phyloP scores from a whole-genome alignment of 1,139 yeast genomes.

The Groenewaldozyma auringiensis region DNA sequence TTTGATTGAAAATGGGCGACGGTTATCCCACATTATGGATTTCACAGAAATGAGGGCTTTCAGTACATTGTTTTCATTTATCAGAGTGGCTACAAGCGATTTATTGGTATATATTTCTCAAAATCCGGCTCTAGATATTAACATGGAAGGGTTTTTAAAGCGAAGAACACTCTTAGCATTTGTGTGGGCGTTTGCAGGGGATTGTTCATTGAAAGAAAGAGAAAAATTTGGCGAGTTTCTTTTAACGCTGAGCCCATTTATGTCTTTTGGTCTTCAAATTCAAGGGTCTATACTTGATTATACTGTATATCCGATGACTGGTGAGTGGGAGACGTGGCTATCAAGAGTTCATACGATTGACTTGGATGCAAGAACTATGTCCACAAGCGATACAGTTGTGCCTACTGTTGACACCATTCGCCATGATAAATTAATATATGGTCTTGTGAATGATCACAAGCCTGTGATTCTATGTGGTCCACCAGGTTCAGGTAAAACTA shows the following conservation, averaged over 20 bases:
- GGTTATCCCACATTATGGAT: slow-evolving; percentile 49
- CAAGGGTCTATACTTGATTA: slow-evolving; percentile 34
- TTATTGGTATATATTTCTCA: slow-evolving; percentile 18
- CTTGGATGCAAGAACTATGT: slow-evolving; percentile 57
- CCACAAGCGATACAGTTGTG: slow-evolving; percentile 56
- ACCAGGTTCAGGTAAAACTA: slow-evolving; percentile 96
- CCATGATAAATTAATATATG: slow-evolving; percentile 55
- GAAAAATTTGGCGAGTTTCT: slow-evolving; percentile 35
- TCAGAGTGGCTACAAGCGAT: slow-evolving; percentile 21
- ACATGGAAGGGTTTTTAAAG: neutral
- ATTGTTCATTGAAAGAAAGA: slow-evolving; percentile 38
- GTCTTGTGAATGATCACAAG: slow-evolving; percentile 49
- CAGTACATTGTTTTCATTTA: slow-evolving; percentile 32
- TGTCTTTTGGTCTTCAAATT: slow-evolving; percentile 13
- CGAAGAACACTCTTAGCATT: slow-evolving; percentile 41
- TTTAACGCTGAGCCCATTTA: slow-evolving; percentile 21
- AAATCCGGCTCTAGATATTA: slow-evolving; percentile 10
- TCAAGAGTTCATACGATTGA: slow-evolving; percentile 40
- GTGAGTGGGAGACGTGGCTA: slow-evolving; percentile 45
- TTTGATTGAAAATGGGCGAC: slow-evolving; percentile 21
- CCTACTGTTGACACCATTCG: slow-evolving; percentile 74
- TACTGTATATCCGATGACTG: slow-evolving; percentile 42
- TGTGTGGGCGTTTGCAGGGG: slow-evolving; percentile 70
- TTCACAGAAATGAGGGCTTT: slow-evolving; percentile 37
- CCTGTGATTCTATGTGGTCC: slow-evolving; percentile 86